These are phyloP conservation scores for Volvox carteri DNA, from an alignment of 163 green algal species.

Conservation along the genomic window DNA sequence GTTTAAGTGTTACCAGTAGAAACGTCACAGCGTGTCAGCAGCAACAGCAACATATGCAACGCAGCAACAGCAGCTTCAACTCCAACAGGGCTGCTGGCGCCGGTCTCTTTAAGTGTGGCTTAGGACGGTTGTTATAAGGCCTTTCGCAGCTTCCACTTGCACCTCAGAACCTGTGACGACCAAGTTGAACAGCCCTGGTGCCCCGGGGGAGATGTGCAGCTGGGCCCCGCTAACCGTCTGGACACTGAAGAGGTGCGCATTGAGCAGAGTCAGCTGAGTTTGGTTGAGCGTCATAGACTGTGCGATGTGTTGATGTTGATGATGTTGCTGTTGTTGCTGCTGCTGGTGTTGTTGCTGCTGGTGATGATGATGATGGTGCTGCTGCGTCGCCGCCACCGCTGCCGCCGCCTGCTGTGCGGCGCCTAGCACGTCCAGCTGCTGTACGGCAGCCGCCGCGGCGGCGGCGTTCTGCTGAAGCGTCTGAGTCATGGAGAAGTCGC, in stretches of 20 bases:
- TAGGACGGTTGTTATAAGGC: constrained; percentile 62
- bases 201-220: constrained; percentile 60
- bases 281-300: constrained; percentile 62
- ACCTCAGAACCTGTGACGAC: constrained; percentile 58
- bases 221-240: constrained; percentile 62
- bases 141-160: constrained; percentile 63
- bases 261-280: constrained; percentile 60
- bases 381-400: neutral
- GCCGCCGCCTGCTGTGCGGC: neutral
- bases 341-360: too few relatives aligned
- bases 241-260: constrained; percentile 68
- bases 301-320: constrained; percentile 46
- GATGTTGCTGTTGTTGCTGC: constrained; percentile 11
- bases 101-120: constrained; percentile 38
- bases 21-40: too few relatives aligned
- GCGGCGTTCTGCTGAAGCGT: constrained; percentile 26
- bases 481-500: constrained; percentile 7
- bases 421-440: constrained; percentile 39
- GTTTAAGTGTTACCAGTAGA: too few relatives aligned
- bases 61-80: too few relatives aligned
- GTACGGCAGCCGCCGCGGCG: neutral
- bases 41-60: too few relatives aligned
- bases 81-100: too few relatives aligned
- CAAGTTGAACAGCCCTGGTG: constrained; percentile 66
- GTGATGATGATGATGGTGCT: too few relatives aligned